Conservation (phyloP, 2,329 filamentous ascomycete genomes). For the Dactylonectria macrodidyma region DNA sequence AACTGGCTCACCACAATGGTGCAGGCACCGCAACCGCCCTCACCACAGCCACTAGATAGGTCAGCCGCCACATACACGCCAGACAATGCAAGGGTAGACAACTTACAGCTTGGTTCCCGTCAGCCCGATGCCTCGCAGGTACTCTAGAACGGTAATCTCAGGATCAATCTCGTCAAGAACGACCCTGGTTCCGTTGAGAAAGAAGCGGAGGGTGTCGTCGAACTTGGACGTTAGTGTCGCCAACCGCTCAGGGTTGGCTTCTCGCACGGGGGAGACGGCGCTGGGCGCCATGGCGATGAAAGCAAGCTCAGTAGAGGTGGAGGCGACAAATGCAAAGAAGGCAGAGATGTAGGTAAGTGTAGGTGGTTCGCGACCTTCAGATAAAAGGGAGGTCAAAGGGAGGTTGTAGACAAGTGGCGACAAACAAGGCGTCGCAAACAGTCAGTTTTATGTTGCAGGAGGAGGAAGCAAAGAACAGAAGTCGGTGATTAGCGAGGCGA, state of each 20-base stretch:
- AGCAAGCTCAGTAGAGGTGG: constrained; percentile 5
- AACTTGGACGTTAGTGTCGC: constrained; percentile 78
- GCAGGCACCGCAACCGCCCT: constrained; percentile 96
- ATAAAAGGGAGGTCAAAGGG: too few relatives aligned
- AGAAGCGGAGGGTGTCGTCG: constrained; percentile 92
- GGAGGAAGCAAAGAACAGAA: constrained; percentile 11
- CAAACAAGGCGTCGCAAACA: background rate
- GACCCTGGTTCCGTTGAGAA: constrained; percentile 93
- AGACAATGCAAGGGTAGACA: background rate
- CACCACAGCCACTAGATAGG: constrained; percentile 80
- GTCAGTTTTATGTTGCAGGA: constrained; percentile 24
- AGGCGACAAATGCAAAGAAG: background rate
- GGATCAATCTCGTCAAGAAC: constrained; percentile 90
- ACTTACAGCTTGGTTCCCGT: constrained; percentile 90
- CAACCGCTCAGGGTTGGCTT: constrained; percentile 52
- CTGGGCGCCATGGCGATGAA: constrained; percentile 66
- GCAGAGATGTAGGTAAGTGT: background rate
- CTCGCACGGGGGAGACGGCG: constrained; percentile 66
- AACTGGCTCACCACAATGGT: constrained; percentile 95
- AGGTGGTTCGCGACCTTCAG: too few relatives aligned
- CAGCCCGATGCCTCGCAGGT: constrained; percentile 90
- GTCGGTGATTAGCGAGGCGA: constrained; percentile 17
- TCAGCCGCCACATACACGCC: constrained; percentile 21
- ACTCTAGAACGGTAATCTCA: constrained; percentile 92
- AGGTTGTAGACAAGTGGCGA: background rate